Evolutionary conservation across 345 rosid species (phyloP), one percentile per base, ranked within the genome.

Genomic region (Aegle marmelos): DNA sequence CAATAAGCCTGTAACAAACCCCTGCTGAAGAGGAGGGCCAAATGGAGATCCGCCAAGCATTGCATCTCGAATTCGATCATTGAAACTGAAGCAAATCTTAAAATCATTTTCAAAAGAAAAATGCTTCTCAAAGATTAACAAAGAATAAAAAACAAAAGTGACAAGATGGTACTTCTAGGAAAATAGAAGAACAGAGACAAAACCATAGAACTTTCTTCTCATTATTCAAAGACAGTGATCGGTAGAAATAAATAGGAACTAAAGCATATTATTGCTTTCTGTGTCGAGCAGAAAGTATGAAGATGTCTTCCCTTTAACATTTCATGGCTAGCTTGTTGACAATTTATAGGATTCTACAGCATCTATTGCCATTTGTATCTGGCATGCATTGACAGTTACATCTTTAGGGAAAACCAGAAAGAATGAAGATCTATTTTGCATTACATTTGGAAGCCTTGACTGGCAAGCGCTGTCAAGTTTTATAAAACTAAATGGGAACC

Each of bases 41-140:
- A 95, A 95, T 22, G 99, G 99, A 79, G 99, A 95, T 75, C 99
- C 99, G 68, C 99, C 99, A 86, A 92, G 94, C 85, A 88, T 81
- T 78, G 98, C 99, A 88, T 95, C 99, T 65, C 99, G 93, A 79
- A 95, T 82, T 71, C 98, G 99, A 85, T 95, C 99, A 70, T 95
- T 93, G 82, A 95, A 95, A 80, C 99, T 95, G 91, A 76, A 84
- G 37, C 77, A 79, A 74, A 73, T 80, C 70, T 82, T 41, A 25
- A 76, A 79, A 21, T 66, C 71, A 69, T 74, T 65, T 50, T 33
- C 36, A 41, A 73, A 70, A 25, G 25, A 60, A 79, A 16, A 63
- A 53, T 70, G 13, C 28, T 45, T 79, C 22, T 19, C 9, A 64
- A 36, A n/a, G 34, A 58, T 60, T 22, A 61, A 17, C 53, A 27